phyloP scores from a whole-genome alignment of 495 filamentous ascomycete species.

The Aspergillus bertholletiae region DNA sequence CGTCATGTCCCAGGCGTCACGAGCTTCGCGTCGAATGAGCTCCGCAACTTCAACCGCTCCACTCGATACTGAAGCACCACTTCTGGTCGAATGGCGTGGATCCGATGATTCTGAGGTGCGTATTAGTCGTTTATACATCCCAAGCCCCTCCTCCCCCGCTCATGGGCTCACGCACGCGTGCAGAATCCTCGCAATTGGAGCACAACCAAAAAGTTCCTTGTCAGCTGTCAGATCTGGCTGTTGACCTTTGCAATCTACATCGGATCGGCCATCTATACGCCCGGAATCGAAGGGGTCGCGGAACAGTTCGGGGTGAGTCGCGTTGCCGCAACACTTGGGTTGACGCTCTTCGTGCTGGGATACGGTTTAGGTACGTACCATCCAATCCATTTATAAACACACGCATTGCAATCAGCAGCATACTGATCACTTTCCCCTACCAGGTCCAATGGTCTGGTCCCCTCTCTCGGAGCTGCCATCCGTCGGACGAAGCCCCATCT shows the following conservation, averaged over 20 bases:
- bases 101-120: slow-evolving; percentile 31
- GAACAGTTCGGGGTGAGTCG: slow-evolving; percentile 42
- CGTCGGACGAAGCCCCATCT: slow-evolving; percentile 48
- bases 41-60: not conserved
- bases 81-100: slow-evolving; percentile 20
- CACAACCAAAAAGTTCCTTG: slow-evolving; percentile 13
- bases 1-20: slow-evolving; percentile 19
- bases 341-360: slow-evolving; percentile 49
- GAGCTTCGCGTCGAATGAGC: slow-evolving; percentile 9
- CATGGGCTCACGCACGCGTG: not conserved
- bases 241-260: slow-evolving; percentile 33
- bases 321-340: slow-evolving; percentile 44
- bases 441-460: slow-evolving; percentile 46
- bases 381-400: slow-evolving; percentile 6
- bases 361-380: slow-evolving; percentile 27
- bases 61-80: not conserved
- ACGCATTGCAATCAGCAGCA: too few species aligned
- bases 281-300: slow-evolving; percentile 22
- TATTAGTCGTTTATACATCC: not conserved
- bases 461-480: slow-evolving; percentile 50
- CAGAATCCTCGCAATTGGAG: slow-evolving; percentile 53
- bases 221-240: slow-evolving; percentile 21
- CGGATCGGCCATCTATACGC: slow-evolving; percentile 29
- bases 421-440: slow-evolving; percentile 3
- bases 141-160: not conserved